Base-by-base conservation (phyloP, 164 flowering plant genomes). In the Kingdonia uniflora region DNA sequence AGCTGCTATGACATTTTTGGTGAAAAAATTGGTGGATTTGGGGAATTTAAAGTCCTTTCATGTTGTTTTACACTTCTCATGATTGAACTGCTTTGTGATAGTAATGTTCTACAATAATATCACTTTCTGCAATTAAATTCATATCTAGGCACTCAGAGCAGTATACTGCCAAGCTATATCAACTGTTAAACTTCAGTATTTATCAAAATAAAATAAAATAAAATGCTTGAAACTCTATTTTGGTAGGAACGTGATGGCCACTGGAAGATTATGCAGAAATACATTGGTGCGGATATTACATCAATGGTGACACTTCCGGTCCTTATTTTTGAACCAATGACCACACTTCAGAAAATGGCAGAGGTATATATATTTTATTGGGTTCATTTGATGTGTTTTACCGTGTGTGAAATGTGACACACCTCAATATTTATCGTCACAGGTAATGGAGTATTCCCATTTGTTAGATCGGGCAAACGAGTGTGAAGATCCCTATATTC, bases 401-500 rank as follows among this genome's bases (percentile, higher is more conserved):
- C 45, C 37, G 16, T n/a, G 7, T 11, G 16, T 1, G 13, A 13
- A 55, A 7, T 55, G 39, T 12, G 29, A 17, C 22, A 42, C 16
- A 57, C 37, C 22, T 52, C 5, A 16, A 35, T 24, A 22, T 53
- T 71, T 5, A 19, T 20, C 63, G 55, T 67, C n/a, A 22, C 81
- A 86, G 95, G 56, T 86, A 57, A 76, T 86, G 98, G 98, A 91
- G 25, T 87, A 91, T 59, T 75, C 88, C 20, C 55, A 83, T 68
- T 74, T 91, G 56, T 74, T 91, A 57, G 94, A 91, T 56, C 56
- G 51, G 61, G 98, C 98, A 35, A 90, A 91, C 68, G 68, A 76
- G 74, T 81, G 90, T 51, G 95, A 91, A 63, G 96, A 91, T 75
- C 95, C 98, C 2, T 68, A 87, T 71, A 73, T 91, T 95, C 76